Percentiles rank a stretch among this genome's conserved stretches.
These are phyloP conservation scores for Ophiognomonia clavigignenti-juglandacearum DNA, from an alignment of 2,329 filamentous ascomycete genomes.

Conservation along the genomic window DNA sequence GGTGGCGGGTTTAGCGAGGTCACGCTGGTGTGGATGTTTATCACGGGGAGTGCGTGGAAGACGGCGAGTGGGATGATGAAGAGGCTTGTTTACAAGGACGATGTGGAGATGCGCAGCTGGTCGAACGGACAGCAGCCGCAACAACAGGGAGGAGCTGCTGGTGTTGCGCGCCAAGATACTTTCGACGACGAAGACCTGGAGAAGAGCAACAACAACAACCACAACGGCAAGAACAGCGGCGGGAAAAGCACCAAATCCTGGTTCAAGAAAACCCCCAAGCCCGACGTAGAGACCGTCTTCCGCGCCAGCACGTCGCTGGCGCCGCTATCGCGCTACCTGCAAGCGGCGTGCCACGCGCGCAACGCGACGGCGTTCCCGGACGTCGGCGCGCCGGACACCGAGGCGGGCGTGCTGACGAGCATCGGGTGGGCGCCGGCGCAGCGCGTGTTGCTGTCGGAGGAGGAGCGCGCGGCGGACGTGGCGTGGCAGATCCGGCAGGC, in stretches of 20 bases:
- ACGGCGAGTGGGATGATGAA: neutral
- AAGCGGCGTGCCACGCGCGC: slow-evolving; percentile 5
- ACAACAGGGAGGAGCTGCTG: no score
- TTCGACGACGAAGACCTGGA: no score
- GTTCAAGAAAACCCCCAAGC: neutral
- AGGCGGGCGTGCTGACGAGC: neutral
- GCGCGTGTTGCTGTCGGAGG: neutral
- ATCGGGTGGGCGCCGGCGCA: slow-evolving; percentile 4
- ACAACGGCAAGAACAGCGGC: neutral
- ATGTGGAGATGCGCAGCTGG: neutral
- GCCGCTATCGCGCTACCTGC: slow-evolving; percentile 2
- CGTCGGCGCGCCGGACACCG: neutral
- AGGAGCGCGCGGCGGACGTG: neutral
- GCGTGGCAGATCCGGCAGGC: slow-evolving; percentile 8
- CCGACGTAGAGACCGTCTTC: slow-evolving; percentile 4
- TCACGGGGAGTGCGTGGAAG: slow-evolving; percentile 7
- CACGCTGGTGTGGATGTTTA: slow-evolving; percentile 6
- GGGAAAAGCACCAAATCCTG: neutral
- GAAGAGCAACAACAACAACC: no score
- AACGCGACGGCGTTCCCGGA: slow-evolving; percentile 3
- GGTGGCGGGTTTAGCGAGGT: slow-evolving; percentile 8
- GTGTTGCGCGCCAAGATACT: no score
- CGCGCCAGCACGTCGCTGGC: slow-evolving; percentile 4
- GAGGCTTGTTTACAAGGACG: neutral
- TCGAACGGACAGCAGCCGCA: neutral